Evolutionary conservation across 768 basidiomycete genomes (phyloP), one percentile per base, ranked within the genome.

Genomic region (Kwoniella sp.): DNA sequence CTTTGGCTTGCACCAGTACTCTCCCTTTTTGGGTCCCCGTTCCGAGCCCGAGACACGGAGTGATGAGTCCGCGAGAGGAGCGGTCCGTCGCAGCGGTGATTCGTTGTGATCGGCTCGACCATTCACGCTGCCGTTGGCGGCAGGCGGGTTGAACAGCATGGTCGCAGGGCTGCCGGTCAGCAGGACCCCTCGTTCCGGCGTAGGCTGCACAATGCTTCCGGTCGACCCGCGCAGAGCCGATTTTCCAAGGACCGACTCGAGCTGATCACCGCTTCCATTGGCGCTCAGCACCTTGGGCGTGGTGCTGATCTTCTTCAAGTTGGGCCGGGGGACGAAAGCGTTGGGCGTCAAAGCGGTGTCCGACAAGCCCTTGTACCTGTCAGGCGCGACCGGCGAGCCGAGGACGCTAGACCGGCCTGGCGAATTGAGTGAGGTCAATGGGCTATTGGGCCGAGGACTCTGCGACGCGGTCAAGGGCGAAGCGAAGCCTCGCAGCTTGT

Each of bases 261-360:
- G 56, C 22, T 59, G 62, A 39, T 68, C 72, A 15, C 60, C 59
- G 41, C 62, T 50, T 38, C 50, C 38, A n/a, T 10, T 34, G n/a
- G 28, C 19, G 20, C 44, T 46, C 14, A 46, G 54, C 19, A 88
- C 78, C 69, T 85, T 89, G 75, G 87, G 90, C 67, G 90, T 87
- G 26, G 95, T 71, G 31, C 90, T 84, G 52, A 96, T 80, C 69
- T 93, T 93, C 78, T 96, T 96, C 52, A 93, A 88, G 68, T 89
- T 93, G 52, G 85, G 82, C 48, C 86, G 62, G 81, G 75, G 73
- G 6, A 50, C 85, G 62, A 87, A 82, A 0, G 79, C 77, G 55
- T 89, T 87, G 3, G 86, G 79, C 0, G 63, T 89, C 85, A 73
- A 14, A 82, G 78, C 50, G 79, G 78, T 58, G 81, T 76, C 23